phyloP scores from a whole-genome alignment of 257 asterid genomes.

The Linderniella brevidens region DNA sequence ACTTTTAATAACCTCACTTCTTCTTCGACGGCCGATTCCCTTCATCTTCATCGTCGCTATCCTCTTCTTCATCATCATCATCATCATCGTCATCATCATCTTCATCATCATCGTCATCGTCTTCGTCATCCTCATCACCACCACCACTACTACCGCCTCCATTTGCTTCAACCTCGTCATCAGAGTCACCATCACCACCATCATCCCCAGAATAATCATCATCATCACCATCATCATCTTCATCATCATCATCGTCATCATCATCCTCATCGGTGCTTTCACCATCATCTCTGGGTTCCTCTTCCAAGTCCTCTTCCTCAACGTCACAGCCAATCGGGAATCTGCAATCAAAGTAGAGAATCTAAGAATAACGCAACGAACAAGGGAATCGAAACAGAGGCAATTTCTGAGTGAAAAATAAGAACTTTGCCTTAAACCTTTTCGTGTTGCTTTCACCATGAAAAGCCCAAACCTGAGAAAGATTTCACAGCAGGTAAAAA shows the following conservation, averaged over 20 bases:
- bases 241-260: constrained; percentile 3
- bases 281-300: constrained; percentile 2
- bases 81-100: constrained; percentile 4
- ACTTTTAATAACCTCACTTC: constrained; percentile 2
- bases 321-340: too few relatives aligned
- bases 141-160: too few relatives aligned
- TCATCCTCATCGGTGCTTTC: neutral
- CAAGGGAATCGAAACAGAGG: too few relatives aligned
- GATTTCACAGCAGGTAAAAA: too few relatives aligned
- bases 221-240: constrained; percentile 1
- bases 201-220: neutral
- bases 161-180: too few relatives aligned
- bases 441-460: too few relatives aligned
- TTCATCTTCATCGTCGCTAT: constrained; percentile 10
- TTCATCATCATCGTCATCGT: constrained; percentile 4
- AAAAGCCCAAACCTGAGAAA: too few relatives aligned
- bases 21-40: constrained; percentile 6
- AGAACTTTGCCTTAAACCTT: too few relatives aligned
- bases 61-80: neutral
- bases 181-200: neutral
- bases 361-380: too few relatives aligned
- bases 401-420: too few relatives aligned
- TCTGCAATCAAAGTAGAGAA: too few relatives aligned
- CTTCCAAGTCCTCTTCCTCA: too few relatives aligned
- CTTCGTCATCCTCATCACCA: neutral